These are phyloP conservation scores for Xylaria cubensis DNA, from an alignment of 495 filamentous ascomycete genomes.

Conservation along the genomic window DNA sequence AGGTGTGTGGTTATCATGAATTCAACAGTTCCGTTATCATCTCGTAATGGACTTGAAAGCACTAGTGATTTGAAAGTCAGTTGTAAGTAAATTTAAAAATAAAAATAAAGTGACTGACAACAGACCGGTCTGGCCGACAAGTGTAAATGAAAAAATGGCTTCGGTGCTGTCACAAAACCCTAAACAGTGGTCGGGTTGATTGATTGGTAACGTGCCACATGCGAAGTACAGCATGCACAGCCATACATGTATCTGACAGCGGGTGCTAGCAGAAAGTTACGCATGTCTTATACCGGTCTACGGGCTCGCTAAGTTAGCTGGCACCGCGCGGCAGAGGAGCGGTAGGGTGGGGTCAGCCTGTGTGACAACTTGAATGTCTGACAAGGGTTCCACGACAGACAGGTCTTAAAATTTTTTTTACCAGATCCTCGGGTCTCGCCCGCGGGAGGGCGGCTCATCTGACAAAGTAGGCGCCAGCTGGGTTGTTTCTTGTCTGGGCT, in stretches of 20 bases:
- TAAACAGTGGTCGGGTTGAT: neutral
- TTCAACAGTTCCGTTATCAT: neutral
- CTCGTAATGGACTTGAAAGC: constrained; percentile 6
- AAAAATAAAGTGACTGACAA: neutral
- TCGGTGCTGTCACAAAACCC: neutral
- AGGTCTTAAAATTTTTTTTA: constrained; percentile 16
- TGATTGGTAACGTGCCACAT: constrained; percentile 11
- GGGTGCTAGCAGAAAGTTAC: neutral
- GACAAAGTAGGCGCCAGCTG: constrained; percentile 12
- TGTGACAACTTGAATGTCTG: neutral
- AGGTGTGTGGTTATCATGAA: neutral
- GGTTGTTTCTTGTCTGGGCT: neutral
- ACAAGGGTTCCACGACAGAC: constrained; percentile 20
- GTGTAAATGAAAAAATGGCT: neutral
- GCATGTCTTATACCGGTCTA: neutral
- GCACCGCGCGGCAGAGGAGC: constrained; percentile 12
- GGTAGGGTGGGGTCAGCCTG: neutral
- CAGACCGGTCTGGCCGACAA: constrained; percentile 20
- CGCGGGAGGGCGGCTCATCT: constrained; percentile 19
- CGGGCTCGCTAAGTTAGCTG: too few relatives aligned
- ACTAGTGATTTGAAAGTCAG: neutral
- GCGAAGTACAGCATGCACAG: constrained; percentile 7
- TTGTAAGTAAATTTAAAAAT: neutral
- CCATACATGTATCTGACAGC: neutral
- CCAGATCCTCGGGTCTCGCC: constrained; percentile 27